Evolutionary conservation across 345 rosid genomes (phyloP).

Genomic region (Citrus sp.): DNA sequence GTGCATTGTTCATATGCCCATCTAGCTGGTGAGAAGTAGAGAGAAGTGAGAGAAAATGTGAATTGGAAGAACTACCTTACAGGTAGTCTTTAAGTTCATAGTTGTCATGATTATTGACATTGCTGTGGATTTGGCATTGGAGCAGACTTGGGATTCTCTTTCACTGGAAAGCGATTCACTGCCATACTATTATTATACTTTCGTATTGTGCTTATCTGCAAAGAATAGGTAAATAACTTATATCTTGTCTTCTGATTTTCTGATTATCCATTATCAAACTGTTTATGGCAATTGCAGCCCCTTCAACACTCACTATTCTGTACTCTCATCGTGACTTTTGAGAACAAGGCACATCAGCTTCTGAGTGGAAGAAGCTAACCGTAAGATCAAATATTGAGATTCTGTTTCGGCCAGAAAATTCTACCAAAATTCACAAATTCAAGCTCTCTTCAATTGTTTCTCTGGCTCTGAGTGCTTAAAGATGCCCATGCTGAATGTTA

Average conservation of each 20-base stretch:
- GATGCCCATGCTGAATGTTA: neutral
- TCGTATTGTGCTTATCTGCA: too few species aligned
- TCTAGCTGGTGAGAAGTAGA: neutral
- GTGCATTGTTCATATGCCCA: too few species aligned
- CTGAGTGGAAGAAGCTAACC: conserved; percentile 69
- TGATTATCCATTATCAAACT: neutral
- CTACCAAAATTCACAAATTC: conserved; percentile 57
- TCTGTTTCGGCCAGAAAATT: conserved; percentile 57
- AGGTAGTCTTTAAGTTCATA: too few species aligned
- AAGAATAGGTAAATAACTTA: neutral
- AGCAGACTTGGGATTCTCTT: neutral
- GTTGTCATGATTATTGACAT: neutral
- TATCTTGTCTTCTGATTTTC: neutral
- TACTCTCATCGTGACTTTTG: conserved; percentile 75
- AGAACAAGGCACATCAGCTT: conserved; percentile 61
- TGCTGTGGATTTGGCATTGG: neutral
- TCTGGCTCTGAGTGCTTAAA: conserved; percentile 65
- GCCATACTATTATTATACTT: too few species aligned
- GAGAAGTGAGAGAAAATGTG: neutral
- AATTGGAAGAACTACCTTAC: too few species aligned
- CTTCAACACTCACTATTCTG: conserved; percentile 63
- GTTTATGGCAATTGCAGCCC: conserved; percentile 45
- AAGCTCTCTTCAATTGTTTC: conserved; percentile 68
- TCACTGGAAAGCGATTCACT: too few species aligned
- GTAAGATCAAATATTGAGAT: conserved; percentile 73